Evolutionary conservation across 2,329 filamentous ascomycete genomes (phyloP).

Genomic region (Podosphaera leucotricha): DNA sequence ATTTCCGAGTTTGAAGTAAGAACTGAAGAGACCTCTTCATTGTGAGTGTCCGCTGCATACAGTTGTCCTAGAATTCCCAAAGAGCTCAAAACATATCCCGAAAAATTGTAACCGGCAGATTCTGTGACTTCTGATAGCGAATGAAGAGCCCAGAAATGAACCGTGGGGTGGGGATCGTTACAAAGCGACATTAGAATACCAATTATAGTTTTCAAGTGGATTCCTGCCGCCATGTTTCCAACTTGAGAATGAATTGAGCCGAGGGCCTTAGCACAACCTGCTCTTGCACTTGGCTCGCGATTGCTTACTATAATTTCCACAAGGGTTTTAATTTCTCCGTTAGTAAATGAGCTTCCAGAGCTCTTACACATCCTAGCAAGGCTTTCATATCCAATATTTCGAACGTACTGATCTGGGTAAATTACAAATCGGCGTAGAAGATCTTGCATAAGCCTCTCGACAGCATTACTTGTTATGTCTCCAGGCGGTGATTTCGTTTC

Average conservation of each 20-base stretch:
- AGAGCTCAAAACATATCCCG: slow-evolving; percentile 69
- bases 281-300: slow-evolving; percentile 74
- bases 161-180: slow-evolving; percentile 81
- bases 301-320: slow-evolving; percentile 90
- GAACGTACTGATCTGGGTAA: slow-evolving; percentile 65
- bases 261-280: slow-evolving; percentile 81
- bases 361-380: slow-evolving; percentile 54
- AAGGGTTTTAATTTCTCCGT: slow-evolving; percentile 68
- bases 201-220: slow-evolving; percentile 92
- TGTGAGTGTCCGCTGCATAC: slow-evolving; percentile 79
- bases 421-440: slow-evolving; percentile 48
- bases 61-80: slow-evolving; percentile 86
- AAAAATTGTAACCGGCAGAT: slow-evolving; percentile 79
- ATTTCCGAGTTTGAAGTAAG: slow-evolving; percentile 80
- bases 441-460: slow-evolving; percentile 68
- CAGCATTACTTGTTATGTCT: slow-evolving; percentile 47
- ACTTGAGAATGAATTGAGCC: slow-evolving; percentile 88
- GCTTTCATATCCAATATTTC: slow-evolving; percentile 64
- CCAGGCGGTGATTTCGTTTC: slow-evolving; percentile 54
- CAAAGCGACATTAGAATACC: slow-evolving; percentile 94
- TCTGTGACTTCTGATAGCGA: slow-evolving; percentile 70
- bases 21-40: slow-evolving; percentile 54
- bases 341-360: slow-evolving; percentile 75
- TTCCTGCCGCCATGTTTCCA: slow-evolving; percentile 89
- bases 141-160: slow-evolving; percentile 92